Conservation (phyloP, 345 rosid genomes). For the Hevea brasiliensis region DNA sequence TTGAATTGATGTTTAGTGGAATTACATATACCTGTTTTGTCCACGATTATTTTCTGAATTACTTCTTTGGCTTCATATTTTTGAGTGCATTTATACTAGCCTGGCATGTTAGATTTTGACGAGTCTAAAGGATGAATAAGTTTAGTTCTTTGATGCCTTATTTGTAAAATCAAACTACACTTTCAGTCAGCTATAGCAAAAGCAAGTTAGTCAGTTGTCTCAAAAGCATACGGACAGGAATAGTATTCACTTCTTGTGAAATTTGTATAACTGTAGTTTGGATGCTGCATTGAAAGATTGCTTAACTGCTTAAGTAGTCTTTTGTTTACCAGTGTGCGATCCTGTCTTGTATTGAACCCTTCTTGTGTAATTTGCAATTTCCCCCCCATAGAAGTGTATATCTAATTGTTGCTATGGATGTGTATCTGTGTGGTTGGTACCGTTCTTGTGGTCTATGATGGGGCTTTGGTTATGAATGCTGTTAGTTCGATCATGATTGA, state of each 20-base stretch:
- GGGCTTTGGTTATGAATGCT: background rate
- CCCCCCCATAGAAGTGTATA: too few species aligned
- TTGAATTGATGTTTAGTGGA: too few species aligned
- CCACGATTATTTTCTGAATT: background rate
- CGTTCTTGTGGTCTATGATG: background rate
- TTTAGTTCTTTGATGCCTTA: background rate
- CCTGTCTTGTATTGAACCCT: background rate
- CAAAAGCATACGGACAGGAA: too few species aligned
- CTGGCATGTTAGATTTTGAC: background rate
- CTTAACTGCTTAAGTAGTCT: background rate
- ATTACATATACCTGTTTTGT: too few species aligned
- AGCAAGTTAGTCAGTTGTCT: too few species aligned
- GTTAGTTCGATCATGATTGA: background rate
- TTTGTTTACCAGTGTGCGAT: background rate
- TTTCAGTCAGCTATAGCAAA: too few species aligned
- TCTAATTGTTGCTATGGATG: background rate
- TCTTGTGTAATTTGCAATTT: too few species aligned
- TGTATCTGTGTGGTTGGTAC: background rate
- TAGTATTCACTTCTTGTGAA: too few species aligned
- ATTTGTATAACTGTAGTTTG: background rate
- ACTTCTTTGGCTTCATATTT: too few species aligned
- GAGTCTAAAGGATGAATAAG: background rate
- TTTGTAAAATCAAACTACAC: background rate
- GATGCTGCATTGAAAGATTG: background rate
- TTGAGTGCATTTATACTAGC: background rate